phyloP scores from a whole-genome alignment of 768 basidiomycete species.

The Serendipita sp. region DNA sequence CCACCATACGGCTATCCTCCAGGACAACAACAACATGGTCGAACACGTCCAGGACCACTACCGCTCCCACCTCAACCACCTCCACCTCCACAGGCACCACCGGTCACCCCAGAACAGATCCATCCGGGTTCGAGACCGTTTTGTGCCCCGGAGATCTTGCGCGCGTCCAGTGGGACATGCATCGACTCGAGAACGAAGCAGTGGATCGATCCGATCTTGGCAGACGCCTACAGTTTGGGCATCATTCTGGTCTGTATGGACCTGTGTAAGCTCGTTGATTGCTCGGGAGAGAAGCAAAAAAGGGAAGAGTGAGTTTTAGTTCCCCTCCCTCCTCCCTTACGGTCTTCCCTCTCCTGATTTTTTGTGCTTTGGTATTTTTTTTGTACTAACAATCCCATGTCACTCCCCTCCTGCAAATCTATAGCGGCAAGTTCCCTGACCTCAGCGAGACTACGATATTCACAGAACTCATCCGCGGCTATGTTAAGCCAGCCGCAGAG shows the following conservation, averaged over 20 bases:
- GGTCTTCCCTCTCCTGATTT: too few relatives aligned
- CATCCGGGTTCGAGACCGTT: slow-evolving; percentile 76
- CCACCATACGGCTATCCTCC: background rate
- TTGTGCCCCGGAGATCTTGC: slow-evolving; percentile 63
- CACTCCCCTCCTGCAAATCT: too few relatives aligned
- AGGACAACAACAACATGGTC: background rate
- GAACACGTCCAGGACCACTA: background rate
- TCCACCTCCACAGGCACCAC: slow-evolving; percentile 14
- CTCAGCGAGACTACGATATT: background rate
- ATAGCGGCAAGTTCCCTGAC: background rate
- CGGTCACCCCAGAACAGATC: slow-evolving; percentile 51
- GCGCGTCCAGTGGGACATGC: slow-evolving; percentile 46
- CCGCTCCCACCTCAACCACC: background rate
- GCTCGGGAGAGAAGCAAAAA: slow-evolving; percentile 69
- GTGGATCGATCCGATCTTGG: slow-evolving; percentile 28
- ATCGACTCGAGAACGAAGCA: slow-evolving; percentile 33
- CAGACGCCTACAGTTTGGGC: slow-evolving; percentile 77
- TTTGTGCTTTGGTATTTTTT: too few relatives aligned
- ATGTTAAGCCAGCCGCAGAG: background rate
- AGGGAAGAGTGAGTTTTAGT: slow-evolving; percentile 35
- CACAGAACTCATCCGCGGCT: background rate
- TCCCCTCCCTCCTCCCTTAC: too few relatives aligned
- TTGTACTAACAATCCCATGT: too few relatives aligned
- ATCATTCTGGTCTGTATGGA: slow-evolving; percentile 71
- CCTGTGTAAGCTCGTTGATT: slow-evolving; percentile 54